Percentiles rank a stretch among this genome's conserved stretches.
Conservation (phyloP, 805 yeast genomes). For the Monosporozyma aerobia region DNA sequence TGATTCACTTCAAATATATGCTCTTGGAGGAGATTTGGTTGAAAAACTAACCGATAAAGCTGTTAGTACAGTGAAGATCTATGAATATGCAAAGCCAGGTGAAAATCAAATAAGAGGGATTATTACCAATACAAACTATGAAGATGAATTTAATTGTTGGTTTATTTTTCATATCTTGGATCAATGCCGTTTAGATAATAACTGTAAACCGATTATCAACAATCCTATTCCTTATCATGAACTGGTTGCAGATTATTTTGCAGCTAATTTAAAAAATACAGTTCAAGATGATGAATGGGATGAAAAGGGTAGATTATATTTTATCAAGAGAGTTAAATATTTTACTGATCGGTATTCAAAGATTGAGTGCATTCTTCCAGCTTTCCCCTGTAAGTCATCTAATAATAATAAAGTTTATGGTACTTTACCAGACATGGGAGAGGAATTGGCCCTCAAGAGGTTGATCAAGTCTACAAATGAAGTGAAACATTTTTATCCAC, state of each 20-base stretch:
- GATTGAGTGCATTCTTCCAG: conserved; percentile 52
- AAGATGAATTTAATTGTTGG: conserved; percentile 31
- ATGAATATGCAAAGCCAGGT: conserved; percentile 25
- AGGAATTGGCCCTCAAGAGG: conserved; percentile 35
- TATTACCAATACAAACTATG: conserved; percentile 24
- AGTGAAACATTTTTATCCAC: conserved; percentile 37
- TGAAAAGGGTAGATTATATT: conserved; percentile 35
- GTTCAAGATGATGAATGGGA: conserved; percentile 43
- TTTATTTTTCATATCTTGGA: conserved; percentile 31
- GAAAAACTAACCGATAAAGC: conserved; percentile 14
- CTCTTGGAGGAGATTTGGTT: conserved; percentile 12
- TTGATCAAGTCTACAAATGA: conserved; percentile 28
- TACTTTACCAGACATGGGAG: conserved; percentile 46
- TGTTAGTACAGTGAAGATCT: conserved; percentile 21
- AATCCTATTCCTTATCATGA: conserved; percentile 18
- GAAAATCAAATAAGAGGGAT: conserved; percentile 34
- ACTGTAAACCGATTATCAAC: conserved; percentile 10
- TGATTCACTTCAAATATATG: conserved; percentile 12
- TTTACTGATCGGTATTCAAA: conserved; percentile 41
- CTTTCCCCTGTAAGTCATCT: conserved; percentile 59
- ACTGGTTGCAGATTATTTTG: conserved; percentile 36
- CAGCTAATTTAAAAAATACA: conserved; percentile 38
- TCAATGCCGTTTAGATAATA: conserved; percentile 27
- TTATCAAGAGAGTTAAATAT: conserved; percentile 35
- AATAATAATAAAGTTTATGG: conserved; percentile 44